phyloP scores from a whole-genome alignment of 495 filamentous ascomycete genomes.

The Aspergillus olivimuriae region DNA sequence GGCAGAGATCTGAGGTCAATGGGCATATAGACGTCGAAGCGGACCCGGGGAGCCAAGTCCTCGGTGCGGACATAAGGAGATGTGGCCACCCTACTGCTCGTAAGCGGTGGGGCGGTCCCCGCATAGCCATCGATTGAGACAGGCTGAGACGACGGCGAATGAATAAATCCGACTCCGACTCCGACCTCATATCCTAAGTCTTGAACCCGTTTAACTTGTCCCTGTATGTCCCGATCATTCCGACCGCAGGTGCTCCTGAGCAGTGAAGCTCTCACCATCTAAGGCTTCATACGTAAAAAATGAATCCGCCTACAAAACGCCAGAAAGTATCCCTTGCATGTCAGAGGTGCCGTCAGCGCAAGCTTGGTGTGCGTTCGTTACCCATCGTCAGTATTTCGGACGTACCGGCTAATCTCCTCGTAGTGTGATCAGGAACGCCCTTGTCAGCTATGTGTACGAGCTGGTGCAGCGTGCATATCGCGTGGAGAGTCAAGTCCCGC shows the following conservation, averaged over 20 bases:
- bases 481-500: background rate
- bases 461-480: background rate
- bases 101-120: too few relatives aligned
- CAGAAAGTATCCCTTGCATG: background rate
- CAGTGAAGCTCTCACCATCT: background rate
- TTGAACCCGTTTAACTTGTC: too few relatives aligned
- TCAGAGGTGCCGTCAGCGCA: background rate
- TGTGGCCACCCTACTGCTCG: too few relatives aligned
- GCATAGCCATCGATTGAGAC: too few relatives aligned
- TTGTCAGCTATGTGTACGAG: conserved; percentile 1
- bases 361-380: conserved; percentile 1
- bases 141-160: too few relatives aligned
- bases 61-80: too few relatives aligned
- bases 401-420: background rate
- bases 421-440: background rate
- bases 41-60: too few relatives aligned
- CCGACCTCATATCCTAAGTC: too few relatives aligned
- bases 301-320: background rate
- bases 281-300: background rate
- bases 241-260: background rate
- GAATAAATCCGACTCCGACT: too few relatives aligned
- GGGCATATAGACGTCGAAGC: too few relatives aligned
- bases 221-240: background rate
- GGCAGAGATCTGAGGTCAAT: too few relatives aligned
- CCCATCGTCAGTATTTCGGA: background rate